These are phyloP conservation scores for Alternaria metachromatica DNA, from an alignment of 2,329 filamentous ascomycete species.

Conservation along the genomic window DNA sequence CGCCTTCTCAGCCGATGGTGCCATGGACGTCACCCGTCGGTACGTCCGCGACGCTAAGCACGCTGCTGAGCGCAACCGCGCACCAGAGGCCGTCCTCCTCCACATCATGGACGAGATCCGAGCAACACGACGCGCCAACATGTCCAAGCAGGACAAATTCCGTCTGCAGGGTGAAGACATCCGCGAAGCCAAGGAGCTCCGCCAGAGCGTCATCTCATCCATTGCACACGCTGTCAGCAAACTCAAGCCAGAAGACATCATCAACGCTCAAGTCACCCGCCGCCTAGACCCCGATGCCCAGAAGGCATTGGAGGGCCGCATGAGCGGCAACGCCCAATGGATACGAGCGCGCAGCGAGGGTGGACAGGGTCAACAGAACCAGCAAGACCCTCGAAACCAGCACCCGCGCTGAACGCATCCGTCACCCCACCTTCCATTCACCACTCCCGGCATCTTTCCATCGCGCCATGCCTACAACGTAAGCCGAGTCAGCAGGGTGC, in stretches of 20 bases:
- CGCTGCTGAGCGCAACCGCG: slow-evolving; percentile 76
- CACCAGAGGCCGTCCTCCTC: slow-evolving; percentile 86
- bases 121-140: slow-evolving; percentile 79
- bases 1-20: slow-evolving; percentile 90
- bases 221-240: slow-evolving; percentile 76
- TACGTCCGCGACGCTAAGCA: slow-evolving; percentile 75
- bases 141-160: slow-evolving; percentile 85
- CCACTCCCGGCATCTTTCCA: slow-evolving; percentile 7
- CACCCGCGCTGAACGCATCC: slow-evolving; percentile 42
- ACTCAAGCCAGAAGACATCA: slow-evolving; percentile 62
- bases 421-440: slow-evolving; percentile 10
- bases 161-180: slow-evolving; percentile 80
- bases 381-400: slow-evolving; percentile 48
- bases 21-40: slow-evolving; percentile 70
- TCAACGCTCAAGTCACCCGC: slow-evolving; percentile 33
- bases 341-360: slow-evolving; percentile 46
- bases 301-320: slow-evolving; percentile 56
- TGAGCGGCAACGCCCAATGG: slow-evolving; percentile 49
- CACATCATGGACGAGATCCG: slow-evolving; percentile 94
- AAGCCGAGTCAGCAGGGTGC: slow-evolving; percentile 21
- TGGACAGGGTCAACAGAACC: slow-evolving; percentile 44
- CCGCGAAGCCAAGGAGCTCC: slow-evolving; percentile 76
- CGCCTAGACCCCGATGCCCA: slow-evolving; percentile 54
- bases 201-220: slow-evolving; percentile 74
- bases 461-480: slow-evolving; percentile 15